phyloP scores from a whole-genome alignment of 2,329 filamentous ascomycete species.

The Colletotrichum viniferum region DNA sequence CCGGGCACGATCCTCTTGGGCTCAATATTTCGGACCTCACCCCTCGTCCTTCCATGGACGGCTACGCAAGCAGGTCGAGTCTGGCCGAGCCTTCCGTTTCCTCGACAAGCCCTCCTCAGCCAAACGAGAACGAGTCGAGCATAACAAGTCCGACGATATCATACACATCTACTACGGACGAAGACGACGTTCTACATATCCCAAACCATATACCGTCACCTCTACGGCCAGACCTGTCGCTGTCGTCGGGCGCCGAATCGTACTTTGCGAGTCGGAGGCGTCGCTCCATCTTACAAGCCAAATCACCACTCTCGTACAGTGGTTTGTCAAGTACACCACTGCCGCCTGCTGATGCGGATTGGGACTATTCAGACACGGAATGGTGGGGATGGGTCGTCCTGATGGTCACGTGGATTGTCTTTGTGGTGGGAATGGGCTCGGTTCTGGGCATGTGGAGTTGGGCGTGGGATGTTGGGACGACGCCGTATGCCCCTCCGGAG shows the following conservation, averaged over 20 bases:
- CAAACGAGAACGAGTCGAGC: constrained; percentile 13
- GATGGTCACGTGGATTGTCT: constrained; percentile 90
- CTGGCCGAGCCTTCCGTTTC: constrained; percentile 22
- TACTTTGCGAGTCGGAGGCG: constrained; percentile 60
- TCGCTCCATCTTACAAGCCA: constrained; percentile 56
- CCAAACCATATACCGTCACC: constrained; percentile 49
- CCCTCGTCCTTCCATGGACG: constrained; percentile 51
- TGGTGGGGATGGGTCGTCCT: constrained; percentile 98
- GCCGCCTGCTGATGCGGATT: constrained; percentile 59
- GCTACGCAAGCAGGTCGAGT: constrained; percentile 42
- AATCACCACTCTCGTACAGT: constrained; percentile 64
- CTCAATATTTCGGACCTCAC: constrained; percentile 52
- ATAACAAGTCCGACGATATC: constrained; percentile 60
- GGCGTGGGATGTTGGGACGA: constrained; percentile 98
- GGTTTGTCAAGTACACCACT: constrained; percentile 55
- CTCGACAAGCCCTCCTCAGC: constrained; percentile 24
- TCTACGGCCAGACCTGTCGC: constrained; percentile 43
- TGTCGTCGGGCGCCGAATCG: constrained; percentile 66
- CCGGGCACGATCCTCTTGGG: constrained; percentile 41
- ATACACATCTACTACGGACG: constrained; percentile 76
- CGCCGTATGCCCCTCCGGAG: constrained; percentile 92
- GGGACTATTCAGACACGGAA: constrained; percentile 94
- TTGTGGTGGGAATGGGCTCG: constrained; percentile 95
- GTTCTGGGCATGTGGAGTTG: constrained; percentile 96
- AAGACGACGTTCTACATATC: constrained; percentile 78